These are phyloP conservation scores for Hondaea fermentalgiana DNA, from an alignment of 108 stramenopile genomes.

Conservation along the genomic window DNA sequence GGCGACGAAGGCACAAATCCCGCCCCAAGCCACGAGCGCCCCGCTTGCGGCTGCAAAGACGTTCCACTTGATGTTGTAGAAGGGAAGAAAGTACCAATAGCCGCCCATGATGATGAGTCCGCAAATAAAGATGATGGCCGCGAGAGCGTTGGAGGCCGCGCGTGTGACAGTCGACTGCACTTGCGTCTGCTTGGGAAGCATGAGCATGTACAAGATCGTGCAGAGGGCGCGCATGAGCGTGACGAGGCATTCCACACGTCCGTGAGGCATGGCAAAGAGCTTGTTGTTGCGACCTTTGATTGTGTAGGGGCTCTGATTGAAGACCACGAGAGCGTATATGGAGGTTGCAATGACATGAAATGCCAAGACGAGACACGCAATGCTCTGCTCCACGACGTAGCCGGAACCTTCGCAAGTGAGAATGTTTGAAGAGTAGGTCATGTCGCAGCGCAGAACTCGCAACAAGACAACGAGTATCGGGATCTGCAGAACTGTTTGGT, in stretches of 20 bases:
- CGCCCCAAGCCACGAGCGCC: neutral
- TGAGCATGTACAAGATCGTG: neutral
- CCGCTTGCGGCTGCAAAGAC: neutral
- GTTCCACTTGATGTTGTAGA: neutral
- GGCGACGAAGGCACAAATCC: neutral
- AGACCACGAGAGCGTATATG: neutral
- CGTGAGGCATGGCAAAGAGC: neutral
- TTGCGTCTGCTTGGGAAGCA: neutral
- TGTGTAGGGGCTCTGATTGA: neutral
- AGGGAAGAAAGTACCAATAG: neutral
- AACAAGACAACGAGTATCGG: neutral
- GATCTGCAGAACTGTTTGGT: neutral
- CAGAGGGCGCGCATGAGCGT: neutral
- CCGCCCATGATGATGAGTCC: neutral
- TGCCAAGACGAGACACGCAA: neutral
- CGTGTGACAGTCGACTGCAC: neutral
- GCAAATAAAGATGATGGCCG: neutral
- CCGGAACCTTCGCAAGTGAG: neutral
- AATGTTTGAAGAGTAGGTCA: neutral
- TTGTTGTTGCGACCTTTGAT: neutral
- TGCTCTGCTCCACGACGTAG: neutral
- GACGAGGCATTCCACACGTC: neutral
- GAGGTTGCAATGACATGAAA: neutral
- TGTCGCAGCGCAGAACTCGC: neutral
- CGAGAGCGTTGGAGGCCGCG: neutral